A percentile compares a stretch with the other conserved stretches of the same genome.
Conservation (phyloP, 768 basidiomycete genomes). For the Stropharia rugosoannulata region DNA sequence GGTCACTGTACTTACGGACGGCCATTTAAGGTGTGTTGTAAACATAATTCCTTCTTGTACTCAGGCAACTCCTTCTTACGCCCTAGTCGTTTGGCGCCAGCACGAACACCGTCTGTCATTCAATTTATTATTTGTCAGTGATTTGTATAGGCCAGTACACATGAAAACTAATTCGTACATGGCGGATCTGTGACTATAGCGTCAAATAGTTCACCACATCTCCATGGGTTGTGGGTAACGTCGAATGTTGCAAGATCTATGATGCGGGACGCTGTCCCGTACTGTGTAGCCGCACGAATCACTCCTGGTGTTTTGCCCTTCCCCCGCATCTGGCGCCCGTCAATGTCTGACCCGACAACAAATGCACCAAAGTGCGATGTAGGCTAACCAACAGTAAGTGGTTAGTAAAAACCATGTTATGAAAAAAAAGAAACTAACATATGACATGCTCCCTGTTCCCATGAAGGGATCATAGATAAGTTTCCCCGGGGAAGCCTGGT, state of each 20-base stretch:
- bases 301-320: slow-evolving; percentile 82
- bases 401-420: background rate
- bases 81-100: slow-evolving; percentile 81
- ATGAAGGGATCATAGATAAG: slow-evolving; percentile 95
- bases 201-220: slow-evolving; percentile 88
- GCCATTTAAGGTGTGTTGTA: slow-evolving; percentile 35
- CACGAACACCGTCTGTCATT: slow-evolving; percentile 83
- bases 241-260: slow-evolving; percentile 91
- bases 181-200: slow-evolving; percentile 95
- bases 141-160: background rate
- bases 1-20: slow-evolving; percentile 40
- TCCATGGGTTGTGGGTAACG: slow-evolving; percentile 86
- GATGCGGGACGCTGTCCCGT: slow-evolving; percentile 71
- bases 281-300: slow-evolving; percentile 78
- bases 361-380: slow-evolving; percentile 85
- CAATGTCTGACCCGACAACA: slow-evolving; percentile 92
- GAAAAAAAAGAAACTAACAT: slow-evolving; percentile 45
- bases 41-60: slow-evolving; percentile 33
- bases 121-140: background rate
- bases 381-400: slow-evolving; percentile 46
- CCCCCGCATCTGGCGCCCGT: slow-evolving; percentile 95
- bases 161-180: slow-evolving; percentile 49
- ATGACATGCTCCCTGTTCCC: slow-evolving; percentile 90
- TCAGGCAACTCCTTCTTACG: slow-evolving; percentile 53
- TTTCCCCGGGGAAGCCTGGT: slow-evolving; percentile 83